A percentile compares a stretch with the other conserved stretches of the same genome.
Conservation (phyloP, 208 protist species). For the Wallacemonas collosoma region DNA sequence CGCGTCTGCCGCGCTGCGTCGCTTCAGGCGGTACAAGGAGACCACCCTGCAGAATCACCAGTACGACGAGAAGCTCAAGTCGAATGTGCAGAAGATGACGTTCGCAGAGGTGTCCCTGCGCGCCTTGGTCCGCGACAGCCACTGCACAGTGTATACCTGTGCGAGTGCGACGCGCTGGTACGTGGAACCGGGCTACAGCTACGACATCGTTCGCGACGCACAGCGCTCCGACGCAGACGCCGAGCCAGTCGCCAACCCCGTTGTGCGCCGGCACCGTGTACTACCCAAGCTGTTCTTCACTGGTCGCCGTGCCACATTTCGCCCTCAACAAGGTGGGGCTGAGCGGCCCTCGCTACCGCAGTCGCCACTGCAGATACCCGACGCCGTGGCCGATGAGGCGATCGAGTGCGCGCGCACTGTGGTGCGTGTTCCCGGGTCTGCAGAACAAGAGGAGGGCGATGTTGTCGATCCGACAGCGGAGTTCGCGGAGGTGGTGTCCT, state of each 20-base stretch:
- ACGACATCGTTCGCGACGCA: neutral
- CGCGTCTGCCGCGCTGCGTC: constrained; percentile 24
- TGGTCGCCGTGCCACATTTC: constrained; percentile 9
- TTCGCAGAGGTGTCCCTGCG: constrained; percentile 52
- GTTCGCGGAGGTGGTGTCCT: neutral
- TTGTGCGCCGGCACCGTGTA: neutral
- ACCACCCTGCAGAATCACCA: constrained; percentile 22
- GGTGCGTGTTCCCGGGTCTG: neutral
- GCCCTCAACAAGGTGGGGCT: neutral
- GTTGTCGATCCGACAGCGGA: neutral
- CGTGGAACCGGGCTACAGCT: constrained; percentile 33
- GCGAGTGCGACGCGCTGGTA: constrained; percentile 26
- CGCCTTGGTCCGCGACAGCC: constrained; percentile 36
- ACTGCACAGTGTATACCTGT: constrained; percentile 1
- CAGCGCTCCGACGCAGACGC: no score
- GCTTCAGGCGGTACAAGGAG: constrained; percentile 40
- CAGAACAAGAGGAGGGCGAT: no score
- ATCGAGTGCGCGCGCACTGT: neutral
- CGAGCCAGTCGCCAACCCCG: neutral
- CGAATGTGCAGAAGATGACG: constrained; percentile 1
- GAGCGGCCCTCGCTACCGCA: no score
- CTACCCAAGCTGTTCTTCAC: constrained; percentile 40
- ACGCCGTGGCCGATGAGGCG: neutral
- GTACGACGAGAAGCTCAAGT: constrained; percentile 57
- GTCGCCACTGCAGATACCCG: neutral